These are phyloP conservation scores for Amauroascus verrucosus DNA, from an alignment of 2,329 filamentous ascomycete genomes.

Conservation along the genomic window DNA sequence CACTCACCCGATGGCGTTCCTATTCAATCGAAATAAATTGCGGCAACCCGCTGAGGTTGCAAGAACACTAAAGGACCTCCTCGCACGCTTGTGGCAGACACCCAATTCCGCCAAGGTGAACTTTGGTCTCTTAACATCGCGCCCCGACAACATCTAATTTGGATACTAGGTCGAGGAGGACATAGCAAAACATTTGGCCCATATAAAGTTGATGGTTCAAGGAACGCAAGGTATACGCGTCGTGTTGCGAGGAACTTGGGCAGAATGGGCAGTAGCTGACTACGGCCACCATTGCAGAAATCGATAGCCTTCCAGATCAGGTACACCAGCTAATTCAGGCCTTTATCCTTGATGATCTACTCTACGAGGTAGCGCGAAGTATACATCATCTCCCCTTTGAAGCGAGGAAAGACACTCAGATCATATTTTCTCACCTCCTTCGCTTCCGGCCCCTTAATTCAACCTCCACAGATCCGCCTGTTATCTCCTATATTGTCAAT, in stretches of 20 bases:
- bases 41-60: conserved; percentile 54
- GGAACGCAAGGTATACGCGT: conserved; percentile 64
- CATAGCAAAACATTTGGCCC: conserved; percentile 68
- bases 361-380: conserved; percentile 70
- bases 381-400: conserved; percentile 87
- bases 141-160: neutral
- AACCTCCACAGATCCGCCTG: conserved; percentile 65
- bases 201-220: conserved; percentile 90
- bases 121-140: neutral
- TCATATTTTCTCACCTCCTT: conserved; percentile 90
- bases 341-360: conserved; percentile 79
- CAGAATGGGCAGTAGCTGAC: neutral
- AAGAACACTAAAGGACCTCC: conserved; percentile 53
- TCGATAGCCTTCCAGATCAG: conserved; percentile 76
- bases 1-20: conserved; percentile 51
- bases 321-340: conserved; percentile 75
- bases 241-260: neutral
- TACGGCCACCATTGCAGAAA: conserved; percentile 46
- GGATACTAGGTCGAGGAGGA: conserved; percentile 64
- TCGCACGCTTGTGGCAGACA: conserved; percentile 51
- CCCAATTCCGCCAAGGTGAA: conserved; percentile 47
- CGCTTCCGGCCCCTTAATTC: conserved; percentile 62
- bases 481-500: conserved; percentile 79
- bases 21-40: conserved; percentile 54
- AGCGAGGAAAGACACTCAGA: conserved; percentile 87